A percentile compares a stretch with the other conserved stretches of the same genome.
These are phyloP conservation scores for Sorghum bicolor DNA, from an alignment of 176 grass and related monocot genomes.

Conservation along the genomic window Sorghum_bicolor_NCBIv3 NC_012873.2:65514001-65514500, in stretches of 20 bases:
- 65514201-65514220: conserved; percentile 5
- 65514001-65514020: neutral
- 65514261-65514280: conserved; percentile 1
- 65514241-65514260: neutral
- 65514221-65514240: conserved; percentile 42
- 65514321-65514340: conserved; percentile 46
- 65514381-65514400: too few species aligned
- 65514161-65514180: too few species aligned
- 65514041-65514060: too few species aligned
- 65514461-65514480: neutral
- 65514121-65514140: too few species aligned
- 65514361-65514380: too few species aligned
- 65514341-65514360: neutral
- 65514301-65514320: too few species aligned
- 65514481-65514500: conserved; percentile 9
- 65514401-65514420: neutral
- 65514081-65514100: too few species aligned
- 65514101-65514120: too few species aligned
- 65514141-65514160: too few species aligned
- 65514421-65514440: neutral
- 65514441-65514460: neutral
- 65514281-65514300: neutral
- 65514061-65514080: too few species aligned
- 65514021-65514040: conserved; percentile 12
- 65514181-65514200: too few species aligned